Evolutionary conservation across 352 stramenopile genomes (phyloP).

Genomic region (Pythium aphanidermatum): DNA sequence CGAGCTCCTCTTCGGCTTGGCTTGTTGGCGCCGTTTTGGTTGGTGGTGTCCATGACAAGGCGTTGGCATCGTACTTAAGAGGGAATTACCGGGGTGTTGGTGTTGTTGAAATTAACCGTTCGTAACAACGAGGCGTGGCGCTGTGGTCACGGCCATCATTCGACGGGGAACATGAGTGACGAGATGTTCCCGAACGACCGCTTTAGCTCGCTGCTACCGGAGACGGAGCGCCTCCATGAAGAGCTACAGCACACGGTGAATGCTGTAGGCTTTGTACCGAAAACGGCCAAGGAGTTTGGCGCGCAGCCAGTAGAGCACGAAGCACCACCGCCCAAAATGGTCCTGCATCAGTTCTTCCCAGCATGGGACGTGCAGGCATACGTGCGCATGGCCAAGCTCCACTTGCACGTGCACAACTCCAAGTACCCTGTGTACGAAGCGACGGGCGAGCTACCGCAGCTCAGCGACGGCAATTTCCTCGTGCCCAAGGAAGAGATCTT

Average conservation of each 20-base stretch:
- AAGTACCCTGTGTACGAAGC: conserved; percentile 76
- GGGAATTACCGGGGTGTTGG: too few relatives aligned
- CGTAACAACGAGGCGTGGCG: too few relatives aligned
- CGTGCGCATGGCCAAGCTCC: conserved; percentile 65
- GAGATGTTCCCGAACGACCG: conserved; percentile 76
- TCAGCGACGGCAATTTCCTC: conserved; percentile 84
- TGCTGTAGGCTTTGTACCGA: conserved; percentile 50
- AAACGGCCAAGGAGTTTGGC: conserved; percentile 67
- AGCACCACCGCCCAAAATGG: too few relatives aligned
- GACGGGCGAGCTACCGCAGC: conserved; percentile 73
- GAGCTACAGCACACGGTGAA: conserved; percentile 39
- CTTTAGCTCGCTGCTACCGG: conserved; percentile 71
- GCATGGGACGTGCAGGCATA: conserved; percentile 84
- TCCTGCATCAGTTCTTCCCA: conserved; percentile 82
- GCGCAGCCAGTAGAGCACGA: too few relatives aligned
- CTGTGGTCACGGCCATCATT: conserved; percentile 9
- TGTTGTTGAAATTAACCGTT: too few relatives aligned
- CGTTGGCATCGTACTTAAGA: too few relatives aligned
- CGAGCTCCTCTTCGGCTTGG: too few relatives aligned
- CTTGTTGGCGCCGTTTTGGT: too few relatives aligned
- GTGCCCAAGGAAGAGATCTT: conserved; percentile 81
- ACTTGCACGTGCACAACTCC: conserved; percentile 82
- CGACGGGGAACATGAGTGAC: conserved; percentile 4
- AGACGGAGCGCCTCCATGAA: conserved; percentile 64
- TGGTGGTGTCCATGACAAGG: too few relatives aligned